A percentile compares a stretch with the other conserved stretches of the same genome.
These are phyloP conservation scores for Fusarium sp. DNA, from an alignment of 2,329 filamentous ascomycete genomes.

Conservation along the genomic window DNA sequence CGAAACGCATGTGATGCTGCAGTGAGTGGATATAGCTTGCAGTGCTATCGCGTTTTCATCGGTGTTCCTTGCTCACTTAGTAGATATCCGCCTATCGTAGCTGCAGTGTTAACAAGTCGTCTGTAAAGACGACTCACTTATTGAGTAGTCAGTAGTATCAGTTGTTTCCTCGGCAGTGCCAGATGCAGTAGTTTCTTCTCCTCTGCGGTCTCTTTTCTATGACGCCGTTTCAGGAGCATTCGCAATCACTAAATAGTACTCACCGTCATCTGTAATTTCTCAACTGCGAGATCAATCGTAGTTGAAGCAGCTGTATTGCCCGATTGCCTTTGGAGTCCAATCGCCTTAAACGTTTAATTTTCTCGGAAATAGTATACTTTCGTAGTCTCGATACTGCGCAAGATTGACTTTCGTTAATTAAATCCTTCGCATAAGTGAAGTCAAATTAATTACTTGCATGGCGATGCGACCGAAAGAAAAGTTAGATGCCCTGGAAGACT, in stretches of 20 bases:
- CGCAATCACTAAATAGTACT: fast-evolving
- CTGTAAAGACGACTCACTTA: too few relatives aligned
- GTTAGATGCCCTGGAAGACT: not conserved
- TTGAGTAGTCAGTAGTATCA: not conserved
- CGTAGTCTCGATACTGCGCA: not conserved
- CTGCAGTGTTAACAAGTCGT: too few relatives aligned
- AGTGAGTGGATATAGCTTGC: not conserved
- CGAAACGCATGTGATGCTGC: not conserved
- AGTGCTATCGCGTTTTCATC: not conserved
- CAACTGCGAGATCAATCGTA: not conserved
- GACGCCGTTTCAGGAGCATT: too few relatives aligned
- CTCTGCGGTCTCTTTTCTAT: too few relatives aligned
- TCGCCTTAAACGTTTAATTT: not conserved
- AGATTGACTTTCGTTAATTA: not conserved
- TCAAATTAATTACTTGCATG: not conserved
- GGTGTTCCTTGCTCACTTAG: too few relatives aligned
- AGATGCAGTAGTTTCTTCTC: too few relatives aligned
- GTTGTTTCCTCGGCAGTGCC: not conserved
- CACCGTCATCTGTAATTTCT: fast-evolving
- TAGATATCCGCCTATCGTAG: too few relatives aligned
- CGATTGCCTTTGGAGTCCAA: too few relatives aligned
- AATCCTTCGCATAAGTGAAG: not conserved
- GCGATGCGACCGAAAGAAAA: not conserved
- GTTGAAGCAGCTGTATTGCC: not conserved
- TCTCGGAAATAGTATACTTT: not conserved